Conservation (phyloP, 257 asterid species). For the Solanum okadae region DNA sequence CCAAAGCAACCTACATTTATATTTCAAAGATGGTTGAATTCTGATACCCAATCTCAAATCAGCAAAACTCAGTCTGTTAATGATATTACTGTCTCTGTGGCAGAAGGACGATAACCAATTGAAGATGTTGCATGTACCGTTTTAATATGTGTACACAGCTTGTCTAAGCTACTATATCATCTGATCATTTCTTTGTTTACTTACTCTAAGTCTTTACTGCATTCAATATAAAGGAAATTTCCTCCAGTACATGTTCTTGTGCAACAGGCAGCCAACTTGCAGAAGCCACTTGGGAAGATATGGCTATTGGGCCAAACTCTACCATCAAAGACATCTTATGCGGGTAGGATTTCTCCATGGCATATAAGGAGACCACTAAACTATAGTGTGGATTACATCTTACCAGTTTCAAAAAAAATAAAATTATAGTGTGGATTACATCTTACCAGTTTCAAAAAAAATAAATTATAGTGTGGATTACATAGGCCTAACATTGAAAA, state of each 20-base stretch:
- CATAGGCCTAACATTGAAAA: neutral
- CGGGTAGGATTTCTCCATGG: fast-evolving
- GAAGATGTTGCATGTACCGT: neutral
- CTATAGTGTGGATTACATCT: neutral
- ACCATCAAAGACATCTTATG: neutral
- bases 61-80: neutral
- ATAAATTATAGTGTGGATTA: neutral
- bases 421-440: neutral
- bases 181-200: neutral
- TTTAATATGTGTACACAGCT: neutral
- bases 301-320: neutral
- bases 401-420: too few species aligned
- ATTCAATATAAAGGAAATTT: neutral
- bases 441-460: too few species aligned
- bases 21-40: neutral
- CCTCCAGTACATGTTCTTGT: neutral
- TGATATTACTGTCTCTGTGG: neutral
- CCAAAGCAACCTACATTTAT: neutral
- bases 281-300: neutral
- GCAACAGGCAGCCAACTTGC: neutral
- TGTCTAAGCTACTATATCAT: neutral
- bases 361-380: neutral
- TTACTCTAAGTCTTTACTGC: neutral
- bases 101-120: constrained; percentile 3
- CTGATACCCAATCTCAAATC: neutral